These are phyloP conservation scores for Ophiostoma montium DNA, from an alignment of 2,329 filamentous ascomycete genomes.

Conservation along the genomic window DNA sequence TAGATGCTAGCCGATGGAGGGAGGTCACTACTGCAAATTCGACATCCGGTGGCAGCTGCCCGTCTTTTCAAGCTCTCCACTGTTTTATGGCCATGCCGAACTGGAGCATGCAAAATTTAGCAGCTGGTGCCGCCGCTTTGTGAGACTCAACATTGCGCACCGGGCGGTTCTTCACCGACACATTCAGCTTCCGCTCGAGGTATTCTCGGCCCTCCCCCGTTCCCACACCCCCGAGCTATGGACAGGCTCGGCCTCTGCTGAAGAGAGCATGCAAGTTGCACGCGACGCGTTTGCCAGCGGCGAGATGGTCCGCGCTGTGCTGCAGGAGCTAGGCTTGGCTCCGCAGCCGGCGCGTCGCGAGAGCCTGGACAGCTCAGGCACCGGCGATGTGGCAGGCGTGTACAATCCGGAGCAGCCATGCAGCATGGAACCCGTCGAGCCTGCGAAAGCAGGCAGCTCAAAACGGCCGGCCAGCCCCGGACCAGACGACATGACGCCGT, in stretches of 20 bases:
- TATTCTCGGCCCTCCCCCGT: background rate
- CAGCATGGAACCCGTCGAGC: background rate
- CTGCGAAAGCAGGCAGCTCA: background rate
- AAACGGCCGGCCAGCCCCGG: background rate
- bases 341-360: background rate
- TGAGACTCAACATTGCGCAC: background rate
- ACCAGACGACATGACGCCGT: background rate
- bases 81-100: background rate
- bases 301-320: constrained; percentile 1
- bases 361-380: background rate
- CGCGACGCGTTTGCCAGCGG: background rate
- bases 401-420: background rate
- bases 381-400: background rate
- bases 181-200: background rate
- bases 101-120: background rate
- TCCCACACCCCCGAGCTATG: background rate
- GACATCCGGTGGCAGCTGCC: background rate
- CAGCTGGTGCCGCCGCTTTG: constrained; percentile 2
- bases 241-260: background rate
- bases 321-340: background rate
- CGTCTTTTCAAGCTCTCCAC: background rate
- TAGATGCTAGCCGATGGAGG: background rate
- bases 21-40: background rate
- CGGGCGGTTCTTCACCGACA: background rate
- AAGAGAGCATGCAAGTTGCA: background rate